Conservation (phyloP, 2,329 filamentous ascomycete genomes). For the Colletotrichum sp. region DNA sequence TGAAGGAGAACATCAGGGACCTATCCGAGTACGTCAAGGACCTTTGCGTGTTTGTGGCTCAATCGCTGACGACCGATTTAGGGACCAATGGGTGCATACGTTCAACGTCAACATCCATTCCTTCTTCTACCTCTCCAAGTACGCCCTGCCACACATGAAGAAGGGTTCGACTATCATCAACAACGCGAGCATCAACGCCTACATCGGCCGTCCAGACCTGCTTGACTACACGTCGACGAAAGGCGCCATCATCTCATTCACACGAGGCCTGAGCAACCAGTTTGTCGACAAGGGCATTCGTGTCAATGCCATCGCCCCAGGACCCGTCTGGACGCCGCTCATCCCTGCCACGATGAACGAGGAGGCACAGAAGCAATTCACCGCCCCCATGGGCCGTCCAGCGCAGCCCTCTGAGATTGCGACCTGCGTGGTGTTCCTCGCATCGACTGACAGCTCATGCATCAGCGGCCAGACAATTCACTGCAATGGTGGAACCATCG, state of each 20-base stretch:
- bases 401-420: constrained; percentile 84
- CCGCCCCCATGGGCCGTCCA: constrained; percentile 76
- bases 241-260: constrained; percentile 81
- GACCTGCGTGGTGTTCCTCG: constrained; percentile 82
- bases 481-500: constrained; percentile 56
- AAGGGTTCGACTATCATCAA: constrained; percentile 82
- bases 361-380: constrained; percentile 75
- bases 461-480: constrained; percentile 73
- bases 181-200: constrained; percentile 84
- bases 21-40: constrained; percentile 63
- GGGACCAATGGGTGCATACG: constrained; percentile 78
- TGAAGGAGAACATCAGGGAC: constrained; percentile 73
- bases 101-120: constrained; percentile 87
- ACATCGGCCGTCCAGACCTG: constrained; percentile 79
- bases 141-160: constrained; percentile 76
- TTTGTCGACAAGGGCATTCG: constrained; percentile 74
- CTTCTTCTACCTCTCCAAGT: constrained; percentile 82
- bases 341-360: constrained; percentile 77
- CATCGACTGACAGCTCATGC: constrained; percentile 74
- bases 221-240: constrained; percentile 85
- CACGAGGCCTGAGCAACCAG: constrained; percentile 78
- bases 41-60: neutral
- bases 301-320: constrained; percentile 79
- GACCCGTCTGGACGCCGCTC: constrained; percentile 80
- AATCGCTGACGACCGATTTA: neutral